Evolutionary conservation across 2,329 filamentous ascomycete genomes (phyloP).

Genomic region (Exophiala xenobiotica): DNA sequence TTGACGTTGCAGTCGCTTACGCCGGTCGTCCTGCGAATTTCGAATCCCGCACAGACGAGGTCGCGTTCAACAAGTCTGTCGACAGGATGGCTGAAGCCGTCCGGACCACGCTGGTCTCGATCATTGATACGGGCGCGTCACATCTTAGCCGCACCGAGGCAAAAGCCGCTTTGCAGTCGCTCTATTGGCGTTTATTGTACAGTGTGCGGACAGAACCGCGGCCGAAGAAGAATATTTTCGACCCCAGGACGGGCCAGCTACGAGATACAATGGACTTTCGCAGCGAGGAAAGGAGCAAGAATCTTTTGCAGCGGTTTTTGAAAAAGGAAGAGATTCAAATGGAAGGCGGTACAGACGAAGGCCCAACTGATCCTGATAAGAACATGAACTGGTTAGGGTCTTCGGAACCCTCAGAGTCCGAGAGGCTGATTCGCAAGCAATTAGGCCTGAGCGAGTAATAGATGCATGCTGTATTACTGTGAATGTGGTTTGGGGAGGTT

Average conservation of each 20-base stretch:
- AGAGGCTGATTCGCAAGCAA: slow-evolving; percentile 19
- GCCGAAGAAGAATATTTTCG: slow-evolving; percentile 49
- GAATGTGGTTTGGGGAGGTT: not conserved
- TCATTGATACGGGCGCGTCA: slow-evolving; percentile 72
- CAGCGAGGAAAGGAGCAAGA: slow-evolving; percentile 23
- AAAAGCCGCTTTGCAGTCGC: slow-evolving; percentile 70
- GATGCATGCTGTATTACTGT: no score
- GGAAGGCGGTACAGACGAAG: not conserved
- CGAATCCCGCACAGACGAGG: slow-evolving; percentile 37
- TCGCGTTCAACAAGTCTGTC: slow-evolving; percentile 66
- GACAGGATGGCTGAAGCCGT: slow-evolving; percentile 65
- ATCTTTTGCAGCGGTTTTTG: slow-evolving; percentile 27
- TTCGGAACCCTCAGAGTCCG: slow-evolving; percentile 17
- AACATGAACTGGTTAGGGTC: not conserved
- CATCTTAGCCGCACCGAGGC: slow-evolving; percentile 72
- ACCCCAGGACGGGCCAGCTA: slow-evolving; percentile 24
- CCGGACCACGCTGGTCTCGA: slow-evolving; percentile 57
- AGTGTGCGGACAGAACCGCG: slow-evolving; percentile 65
- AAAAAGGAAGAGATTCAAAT: slow-evolving; percentile 5
- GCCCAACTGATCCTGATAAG: not conserved
- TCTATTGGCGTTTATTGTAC: slow-evolving; percentile 71
- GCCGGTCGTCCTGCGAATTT: slow-evolving; percentile 42
- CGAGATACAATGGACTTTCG: slow-evolving; percentile 17
- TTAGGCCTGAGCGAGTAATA: slow-evolving; percentile 14
- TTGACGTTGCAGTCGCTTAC: slow-evolving; percentile 74